Evolutionary conservation across 2,329 filamentous ascomycete species (phyloP), one percentile per base, ranked within the genome.

Genomic region (Coniochaeta prunicola): DNA sequence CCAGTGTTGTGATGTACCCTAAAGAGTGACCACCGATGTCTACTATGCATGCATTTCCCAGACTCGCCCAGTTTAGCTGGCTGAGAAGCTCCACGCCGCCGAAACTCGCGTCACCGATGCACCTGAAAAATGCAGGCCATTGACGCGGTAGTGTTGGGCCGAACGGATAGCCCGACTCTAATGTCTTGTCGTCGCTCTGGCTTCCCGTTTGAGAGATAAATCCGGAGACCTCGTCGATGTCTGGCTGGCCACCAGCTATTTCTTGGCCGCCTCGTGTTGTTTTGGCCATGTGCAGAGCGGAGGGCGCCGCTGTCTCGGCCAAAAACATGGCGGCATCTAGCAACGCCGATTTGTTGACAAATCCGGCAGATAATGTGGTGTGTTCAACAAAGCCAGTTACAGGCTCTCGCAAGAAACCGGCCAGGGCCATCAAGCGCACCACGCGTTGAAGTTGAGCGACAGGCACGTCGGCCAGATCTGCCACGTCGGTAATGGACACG

Each of bases 281-380:
- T 17, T 58, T 30, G 0, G 67, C 58, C 70, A 73, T 74, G 10
- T 73, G 62, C 58, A 76, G 61, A 2, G 74, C 72, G 4, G 69
- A 57, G 0, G 74, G 73, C 5, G 68, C 67, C 1, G 65, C 70
- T 1, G 63, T 67, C 34, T 73, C 68, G 3, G 74, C 66, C 1
- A 77, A 62, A 56, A 77, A 77, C 64, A 74, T 68, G 31, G 65
- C 64, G 0, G 75, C 74, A 58, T 77, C 76, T 1, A 73, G 65
- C 17, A 65, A 67, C 4, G 63, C 67, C 1, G 64, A 69, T 2
- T 70, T 66, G 4, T 66, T 68, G 9, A 75, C 66, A 56, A 77
- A 77, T 1, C 60, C 61, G 0, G 70, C 70, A 1, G 75, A 77
- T 13, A 77, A 61, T 0, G 66, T 40, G 1, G 69, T 77, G 62